Base-by-base conservation (phyloP, 2,329 filamentous ascomycete species). In the Penicillium italicum region DNA sequence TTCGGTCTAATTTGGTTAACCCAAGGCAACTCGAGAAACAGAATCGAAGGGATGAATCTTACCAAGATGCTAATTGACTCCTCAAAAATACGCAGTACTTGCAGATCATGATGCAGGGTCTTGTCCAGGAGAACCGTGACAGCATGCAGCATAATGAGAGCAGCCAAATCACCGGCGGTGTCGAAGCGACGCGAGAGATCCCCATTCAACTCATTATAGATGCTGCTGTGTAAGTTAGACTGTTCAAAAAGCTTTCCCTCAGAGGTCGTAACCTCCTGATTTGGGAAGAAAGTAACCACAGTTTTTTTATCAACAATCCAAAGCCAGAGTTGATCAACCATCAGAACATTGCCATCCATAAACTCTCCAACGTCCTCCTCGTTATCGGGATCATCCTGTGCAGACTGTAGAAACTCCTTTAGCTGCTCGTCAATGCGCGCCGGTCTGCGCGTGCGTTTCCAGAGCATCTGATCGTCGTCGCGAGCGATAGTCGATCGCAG, bases 381-480 rank as follows among this genome's bases (percentile, higher is more conserved):
- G 0, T 57, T 47, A 0, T 65, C 59, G 1, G 54, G 43, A 7
- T 62, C 47, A n/a, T 66, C 60, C 2, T 59, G 53, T 0, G 56
- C 30, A 4, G 59, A 60, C 4, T 62, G 50, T 0, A 83, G 48
- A 43, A 63, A 82, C 26, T 83, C 77, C 0, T 74, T 71, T 3
- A 74, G 69, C 2, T 80, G 75, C 0, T 73, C 58, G 61, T 71
- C 58, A 8, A 67, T 53, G 30, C 65, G 78, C 7, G 64, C 70
- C 53, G 81, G 74, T 61, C 83, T 85, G 2, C 83, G 85, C 2
- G 86, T 75, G 2, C 73, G 62, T 61, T 87, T 87, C 68, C 86
- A 87, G 7, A 87, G 70, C 81, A 87, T 86, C 66, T 87, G 85
- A 40, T 87, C 85, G 41, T 85, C 83, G 40, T 87, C 85, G 18